A percentile compares a stretch with the other conserved stretches of the same genome.
Conservation (phyloP, 2,329 filamentous ascomycete genomes). For the Calonectria pseudoturangicola region DNA sequence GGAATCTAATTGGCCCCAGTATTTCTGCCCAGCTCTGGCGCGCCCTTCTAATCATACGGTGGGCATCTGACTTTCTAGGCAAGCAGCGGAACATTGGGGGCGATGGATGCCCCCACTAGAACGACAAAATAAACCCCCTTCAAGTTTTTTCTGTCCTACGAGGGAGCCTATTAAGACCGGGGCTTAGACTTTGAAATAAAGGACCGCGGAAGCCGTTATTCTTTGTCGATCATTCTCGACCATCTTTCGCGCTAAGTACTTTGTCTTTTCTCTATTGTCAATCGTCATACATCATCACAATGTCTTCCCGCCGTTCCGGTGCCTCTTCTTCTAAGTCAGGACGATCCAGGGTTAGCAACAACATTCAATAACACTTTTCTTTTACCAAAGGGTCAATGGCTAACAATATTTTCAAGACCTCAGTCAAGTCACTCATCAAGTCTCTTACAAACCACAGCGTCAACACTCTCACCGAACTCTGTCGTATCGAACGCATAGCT, state of each 20-base stretch:
- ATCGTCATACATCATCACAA: conserved; percentile 11
- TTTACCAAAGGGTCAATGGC: neutral
- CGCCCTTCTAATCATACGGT: conserved; percentile 32
- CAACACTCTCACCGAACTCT: conserved; percentile 83
- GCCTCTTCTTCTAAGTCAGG: conserved; percentile 30
- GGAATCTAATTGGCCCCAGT: conserved; percentile 14
- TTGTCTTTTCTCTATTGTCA: neutral
- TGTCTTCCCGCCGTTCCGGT: conserved; percentile 38
- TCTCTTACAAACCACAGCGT: conserved; percentile 80
- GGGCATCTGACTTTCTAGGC: conserved; percentile 31
- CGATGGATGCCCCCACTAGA: conserved; percentile 21
- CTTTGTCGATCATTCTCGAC: neutral
- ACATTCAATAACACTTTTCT: neutral
- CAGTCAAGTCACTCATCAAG: conserved; percentile 68
- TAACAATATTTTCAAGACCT: conserved; percentile 20
- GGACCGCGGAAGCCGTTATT: neutral
- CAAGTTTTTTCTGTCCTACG: neutral
- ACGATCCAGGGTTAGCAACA: conserved; percentile 22
- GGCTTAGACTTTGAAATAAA: conserved; percentile 6
- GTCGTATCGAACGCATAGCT: conserved; percentile 81
- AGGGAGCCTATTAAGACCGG: neutral
- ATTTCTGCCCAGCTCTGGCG: conserved; percentile 8
- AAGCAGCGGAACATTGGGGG: conserved; percentile 29
- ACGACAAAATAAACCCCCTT: conserved; percentile 9
- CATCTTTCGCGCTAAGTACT: neutral